Evolutionary conservation across 2,329 filamentous ascomycete genomes (phyloP).

Genomic region (Venturia effusa): DNA sequence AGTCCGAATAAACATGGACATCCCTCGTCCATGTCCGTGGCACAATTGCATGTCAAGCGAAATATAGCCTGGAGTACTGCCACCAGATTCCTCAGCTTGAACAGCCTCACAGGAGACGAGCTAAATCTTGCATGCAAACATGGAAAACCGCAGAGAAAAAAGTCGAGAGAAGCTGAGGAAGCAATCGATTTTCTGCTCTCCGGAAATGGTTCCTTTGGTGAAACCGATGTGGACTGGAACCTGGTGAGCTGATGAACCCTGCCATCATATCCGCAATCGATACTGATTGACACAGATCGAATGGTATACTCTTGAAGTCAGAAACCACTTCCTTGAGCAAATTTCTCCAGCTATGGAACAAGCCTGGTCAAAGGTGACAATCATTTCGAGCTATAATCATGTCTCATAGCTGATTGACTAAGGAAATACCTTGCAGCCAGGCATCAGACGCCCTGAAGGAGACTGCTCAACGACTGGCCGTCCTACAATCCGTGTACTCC

Average conservation of each 20-base stretch:
- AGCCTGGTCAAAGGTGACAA: constrained; percentile 19
- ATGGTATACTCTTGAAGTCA: constrained; percentile 37
- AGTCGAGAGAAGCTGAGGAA: constrained; percentile 22
- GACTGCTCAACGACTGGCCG: constrained; percentile 19
- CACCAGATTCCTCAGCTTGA: constrained; percentile 31
- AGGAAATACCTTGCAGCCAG: constrained; percentile 15
- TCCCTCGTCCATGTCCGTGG: constrained; percentile 21
- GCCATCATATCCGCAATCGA: constrained; percentile 19
- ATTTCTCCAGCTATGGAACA: constrained; percentile 21
- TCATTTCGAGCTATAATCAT: not conserved
- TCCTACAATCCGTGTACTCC: constrained; percentile 19
- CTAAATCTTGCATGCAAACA: not conserved
- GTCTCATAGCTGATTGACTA: constrained; percentile 8
- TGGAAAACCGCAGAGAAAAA: constrained; percentile 16
- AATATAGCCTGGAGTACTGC: constrained; percentile 35
- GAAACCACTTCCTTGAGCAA: constrained; percentile 28
- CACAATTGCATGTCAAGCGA: constrained; percentile 25
- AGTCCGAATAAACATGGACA: constrained; percentile 1
- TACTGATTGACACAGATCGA: constrained; percentile 19
- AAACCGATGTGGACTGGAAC: constrained; percentile 40
- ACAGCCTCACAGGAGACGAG: constrained; percentile 14
- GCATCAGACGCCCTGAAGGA: not conserved
- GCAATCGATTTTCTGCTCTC: constrained; percentile 25
- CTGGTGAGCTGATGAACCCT: not conserved
- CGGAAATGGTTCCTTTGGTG: constrained; percentile 37